Base-by-base conservation (phyloP, 139 green algal species). In the Chlamydomonas eustigma region DNA sequence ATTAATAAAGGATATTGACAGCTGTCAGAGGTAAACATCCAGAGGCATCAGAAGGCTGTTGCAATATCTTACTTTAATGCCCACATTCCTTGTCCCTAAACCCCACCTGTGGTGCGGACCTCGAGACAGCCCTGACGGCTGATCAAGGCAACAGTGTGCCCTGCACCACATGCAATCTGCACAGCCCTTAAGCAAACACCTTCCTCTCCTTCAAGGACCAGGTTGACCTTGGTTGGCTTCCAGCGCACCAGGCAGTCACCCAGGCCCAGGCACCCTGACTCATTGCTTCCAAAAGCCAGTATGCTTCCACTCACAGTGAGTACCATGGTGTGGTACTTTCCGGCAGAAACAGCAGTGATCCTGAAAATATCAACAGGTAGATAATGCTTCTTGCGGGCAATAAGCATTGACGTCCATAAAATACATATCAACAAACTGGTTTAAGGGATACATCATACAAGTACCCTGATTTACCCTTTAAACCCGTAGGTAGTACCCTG, bases 261-360 rank as follows among this genome's bases (percentile, higher is more conserved):
- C 0, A 76, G 76, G 33, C 79, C 84, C 52, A 88, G 68, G 18
- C 71, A 76, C n/a, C 79, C 85, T 1, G 76, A 76, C 44, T 76
- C 78, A 82, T 95, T 95, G 65, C 65, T 71, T 6, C 91, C 91
- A 75, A 91, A 94, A 0, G 80, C 84, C 3, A 93, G 75, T 36
- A 94, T 76, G 34, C 76, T 72, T 33, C 88, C 91, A 36, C 76
- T 82, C 12, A 94, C 90, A 2, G 89, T 95, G 34, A 95, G 75
- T 0, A 85, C 90, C 83, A 91, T 86, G 37, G 63, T 87, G 83
- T 97, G 91, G 76, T 92, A 75, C 4, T 78, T 84, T 4, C 91
- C 92, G 18, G 87, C 86, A 1, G 91, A 84, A 32, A 94, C 90
- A 33, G 88, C 84, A 2, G 91, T 94, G 24, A 95, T 77, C 38